A percentile compares a stretch with the other conserved stretches of the same genome.
Evolutionary conservation across 495 filamentous ascomycete species (phyloP).

Genomic region (Tuber calosporum): DNA sequence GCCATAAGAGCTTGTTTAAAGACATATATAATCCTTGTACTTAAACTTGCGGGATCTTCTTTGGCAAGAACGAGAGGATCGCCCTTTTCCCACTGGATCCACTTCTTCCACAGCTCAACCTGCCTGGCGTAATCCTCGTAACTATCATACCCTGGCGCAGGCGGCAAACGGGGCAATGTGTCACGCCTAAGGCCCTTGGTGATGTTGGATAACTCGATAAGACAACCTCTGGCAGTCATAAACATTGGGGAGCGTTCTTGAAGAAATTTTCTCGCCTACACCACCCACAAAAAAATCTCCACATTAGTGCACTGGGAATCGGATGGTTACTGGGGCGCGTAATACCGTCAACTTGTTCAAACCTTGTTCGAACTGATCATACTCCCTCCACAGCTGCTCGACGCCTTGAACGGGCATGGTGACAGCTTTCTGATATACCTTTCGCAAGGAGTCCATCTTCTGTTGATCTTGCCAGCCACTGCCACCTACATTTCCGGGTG

Average conservation of each 20-base stretch:
- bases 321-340: constrained; percentile 13
- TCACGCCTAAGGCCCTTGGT: constrained; percentile 70
- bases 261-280: constrained; percentile 79
- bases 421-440: constrained; percentile 83
- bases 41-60: constrained; percentile 66
- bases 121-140: constrained; percentile 77
- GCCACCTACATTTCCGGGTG: constrained; percentile 76
- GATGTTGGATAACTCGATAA: constrained; percentile 74
- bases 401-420: constrained; percentile 72
- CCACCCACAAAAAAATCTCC: constrained; percentile 38
- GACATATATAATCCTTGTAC: constrained; percentile 70
- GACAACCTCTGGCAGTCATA: constrained; percentile 83
- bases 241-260: constrained; percentile 86
- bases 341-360: constrained; percentile 79
- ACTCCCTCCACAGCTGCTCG: constrained; percentile 88
- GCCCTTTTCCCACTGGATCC: constrained; percentile 89
- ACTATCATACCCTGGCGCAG: constrained; percentile 76
- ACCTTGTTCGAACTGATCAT: constrained; percentile 87
- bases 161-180: constrained; percentile 71
- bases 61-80: constrained; percentile 78
- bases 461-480: constrained; percentile 86
- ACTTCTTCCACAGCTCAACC: constrained; percentile 83
- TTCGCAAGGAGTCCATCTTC: constrained; percentile 89
- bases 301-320: constrained; percentile 4
- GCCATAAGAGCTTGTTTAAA: constrained; percentile 95